Evolutionary conservation across 345 rosid species (phyloP).

Genomic region (Punica granatum): DNA sequence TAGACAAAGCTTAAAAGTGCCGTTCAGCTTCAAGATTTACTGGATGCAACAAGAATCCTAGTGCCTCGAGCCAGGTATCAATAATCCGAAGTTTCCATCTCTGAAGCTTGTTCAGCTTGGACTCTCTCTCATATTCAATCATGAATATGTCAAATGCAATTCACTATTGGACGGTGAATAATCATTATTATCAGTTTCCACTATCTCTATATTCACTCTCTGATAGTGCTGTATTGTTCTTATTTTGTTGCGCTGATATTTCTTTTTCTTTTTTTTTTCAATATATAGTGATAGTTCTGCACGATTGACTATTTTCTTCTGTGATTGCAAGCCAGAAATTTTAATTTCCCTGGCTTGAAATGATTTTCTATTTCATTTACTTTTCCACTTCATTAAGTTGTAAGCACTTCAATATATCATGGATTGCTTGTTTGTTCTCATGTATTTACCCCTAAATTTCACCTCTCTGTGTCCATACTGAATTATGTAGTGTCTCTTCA

Average conservation of each 20-base stretch:
- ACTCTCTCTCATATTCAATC: not conserved
- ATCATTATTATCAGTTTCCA: no score
- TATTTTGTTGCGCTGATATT: no score
- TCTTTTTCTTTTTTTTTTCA: not conserved
- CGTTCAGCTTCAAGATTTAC: slow-evolving; percentile 87
- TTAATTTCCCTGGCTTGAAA: not conserved
- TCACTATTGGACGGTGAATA: no score
- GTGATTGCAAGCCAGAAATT: not conserved
- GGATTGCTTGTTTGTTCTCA: not conserved
- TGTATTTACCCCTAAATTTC: not conserved
- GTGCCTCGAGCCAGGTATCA: slow-evolving; percentile 88
- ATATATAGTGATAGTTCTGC: no score
- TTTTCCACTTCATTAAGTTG: not conserved
- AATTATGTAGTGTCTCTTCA: not conserved
- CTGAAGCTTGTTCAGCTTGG: not conserved
- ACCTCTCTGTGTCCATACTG: not conserved
- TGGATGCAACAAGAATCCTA: slow-evolving; percentile 96
- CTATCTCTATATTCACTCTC: no score
- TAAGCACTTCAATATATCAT: not conserved
- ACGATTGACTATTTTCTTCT: no score
- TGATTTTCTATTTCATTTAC: not conserved
- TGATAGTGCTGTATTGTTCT: no score
- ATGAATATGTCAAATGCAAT: no score
- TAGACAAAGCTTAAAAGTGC: slow-evolving; percentile 99
- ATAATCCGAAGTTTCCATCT: not conserved